Base-by-base conservation (phyloP, 1,284 basidiomycete species). In the Agroathelia rolfsii region DNA sequence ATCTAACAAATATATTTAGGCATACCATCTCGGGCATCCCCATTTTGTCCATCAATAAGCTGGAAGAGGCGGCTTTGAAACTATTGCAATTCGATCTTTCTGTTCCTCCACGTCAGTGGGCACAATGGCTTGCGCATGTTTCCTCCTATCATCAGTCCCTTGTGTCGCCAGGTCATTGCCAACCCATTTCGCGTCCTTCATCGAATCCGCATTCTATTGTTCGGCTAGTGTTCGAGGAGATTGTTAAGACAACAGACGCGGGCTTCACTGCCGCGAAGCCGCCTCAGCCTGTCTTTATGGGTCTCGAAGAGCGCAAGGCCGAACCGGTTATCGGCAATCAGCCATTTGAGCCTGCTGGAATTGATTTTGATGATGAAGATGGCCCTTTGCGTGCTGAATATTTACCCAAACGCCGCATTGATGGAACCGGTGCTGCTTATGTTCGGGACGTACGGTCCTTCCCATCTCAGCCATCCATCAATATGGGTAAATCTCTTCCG, bases 331-430 rank as follows among this genome's bases (percentile, higher is more conserved):
- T 68, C 32, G 58, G 58, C 36, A 59, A 67, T 33, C 47, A 57
- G 34, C 48, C 55, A 5, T 51, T 55, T 13, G 41, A 47, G 34
- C 60, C 55, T 12, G 22, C 41, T 0, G 25, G 48, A 13, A 46
- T 61, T 28, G 74, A 77, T 37, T 62, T 66, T 1, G 49, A 72
- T 33, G 82, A 86, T 44, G 78, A 83, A 47, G 80, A 84, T 48
- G 82, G 82, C 5, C 82, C 82, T 17, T 59, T 86, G 30, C 61
- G 81, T 34, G 77, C 82, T 48, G 82, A 86, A 47, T 86, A 86
- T 41, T 50, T 85, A 36, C 83, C 83, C 8, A 72, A 62, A 42
- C 76, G 79, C 32, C 76, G 76, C 32, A 50, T 61, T 36, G 68
- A 60, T 44, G 55, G 56, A 16, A 49, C 55, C 27, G 50, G 41